Percentiles rank a stretch among this genome's conserved stretches.
These are phyloP conservation scores for Spongospora subterranea DNA, from an alignment of 208 protist species.

Conservation along the genomic window DNA sequence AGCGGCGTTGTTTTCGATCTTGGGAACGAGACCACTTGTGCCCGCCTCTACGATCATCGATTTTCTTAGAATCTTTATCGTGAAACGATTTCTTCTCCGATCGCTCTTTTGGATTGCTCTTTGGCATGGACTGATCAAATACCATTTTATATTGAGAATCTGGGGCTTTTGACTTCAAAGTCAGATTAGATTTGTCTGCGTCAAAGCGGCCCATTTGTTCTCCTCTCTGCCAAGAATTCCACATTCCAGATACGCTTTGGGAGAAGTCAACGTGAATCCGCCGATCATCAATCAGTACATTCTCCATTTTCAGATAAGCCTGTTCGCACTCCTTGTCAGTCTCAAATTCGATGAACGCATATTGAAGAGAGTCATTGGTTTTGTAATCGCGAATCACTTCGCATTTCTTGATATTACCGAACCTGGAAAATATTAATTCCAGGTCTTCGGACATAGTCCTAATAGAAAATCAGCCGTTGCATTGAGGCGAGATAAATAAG, in stretches of 20 bases:
- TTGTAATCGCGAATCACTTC: slow-evolving; percentile 79
- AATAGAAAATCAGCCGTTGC: background rate
- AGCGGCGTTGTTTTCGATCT: no score
- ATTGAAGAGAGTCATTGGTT: slow-evolving; percentile 87
- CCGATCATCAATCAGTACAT: slow-evolving; percentile 95
- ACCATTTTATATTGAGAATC: slow-evolving; percentile 23
- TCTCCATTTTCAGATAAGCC: slow-evolving; percentile 91
- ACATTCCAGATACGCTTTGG: slow-evolving; percentile 63
- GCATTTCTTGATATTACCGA: slow-evolving; percentile 86
- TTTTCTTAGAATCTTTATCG: no score
- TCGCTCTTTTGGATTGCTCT: no score
- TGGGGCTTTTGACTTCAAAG: background rate
- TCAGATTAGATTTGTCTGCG: background rate
- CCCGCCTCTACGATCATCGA: no score
- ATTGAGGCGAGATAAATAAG: background rate
- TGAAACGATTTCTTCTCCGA: no score
- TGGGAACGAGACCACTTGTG: no score
- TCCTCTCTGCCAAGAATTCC: slow-evolving; percentile 58
- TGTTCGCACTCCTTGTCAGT: slow-evolving; percentile 82
- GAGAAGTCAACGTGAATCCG: slow-evolving; percentile 96
- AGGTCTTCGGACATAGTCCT: slow-evolving; percentile 85
- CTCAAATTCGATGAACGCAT: slow-evolving; percentile 98
- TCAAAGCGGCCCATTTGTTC: slow-evolving; percentile 15
- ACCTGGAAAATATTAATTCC: slow-evolving; percentile 91
- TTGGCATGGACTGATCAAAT: background rate